Percentiles rank a stretch among this genome's conserved stretches.
Evolutionary conservation across 169 alveolate genomes (phyloP).

Genomic region (Cyclospora cayetanensis): DNA sequence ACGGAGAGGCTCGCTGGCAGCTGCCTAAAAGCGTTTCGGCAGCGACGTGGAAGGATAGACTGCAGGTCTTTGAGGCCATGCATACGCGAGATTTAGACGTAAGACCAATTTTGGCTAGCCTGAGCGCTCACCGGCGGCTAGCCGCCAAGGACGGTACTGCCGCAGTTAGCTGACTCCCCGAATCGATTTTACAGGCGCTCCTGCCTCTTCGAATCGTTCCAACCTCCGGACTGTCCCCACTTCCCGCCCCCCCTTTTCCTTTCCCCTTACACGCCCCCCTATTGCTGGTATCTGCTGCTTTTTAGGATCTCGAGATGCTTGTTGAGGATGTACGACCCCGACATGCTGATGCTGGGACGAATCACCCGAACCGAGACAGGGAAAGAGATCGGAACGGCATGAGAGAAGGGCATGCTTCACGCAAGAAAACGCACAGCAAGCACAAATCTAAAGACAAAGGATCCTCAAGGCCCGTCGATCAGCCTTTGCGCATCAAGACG

Average conservation of each 20-base stretch:
- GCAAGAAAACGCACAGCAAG: not conserved
- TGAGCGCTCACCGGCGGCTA: not conserved
- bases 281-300: not conserved
- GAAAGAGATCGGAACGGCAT: not conserved
- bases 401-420: not conserved
- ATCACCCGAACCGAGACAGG: not conserved
- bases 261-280: not conserved
- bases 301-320: slow-evolving; percentile 1
- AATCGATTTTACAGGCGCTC: not conserved
- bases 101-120: not conserved
- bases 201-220: too few species aligned
- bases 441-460: not conserved
- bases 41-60: not conserved
- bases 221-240: too few species aligned
- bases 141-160: not conserved
- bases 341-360: not conserved
- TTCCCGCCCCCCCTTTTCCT: too few species aligned
- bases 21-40: not conserved
- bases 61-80: slow-evolving; percentile 17
- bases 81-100: not conserved
- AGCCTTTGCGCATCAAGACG: not conserved
- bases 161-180: not conserved
- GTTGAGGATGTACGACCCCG: not conserved
- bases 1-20: not conserved
- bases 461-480: not conserved